Evolutionary conservation across 2,329 filamentous ascomycete genomes (phyloP).

Genomic region (Coniochaeta sp.): DNA sequence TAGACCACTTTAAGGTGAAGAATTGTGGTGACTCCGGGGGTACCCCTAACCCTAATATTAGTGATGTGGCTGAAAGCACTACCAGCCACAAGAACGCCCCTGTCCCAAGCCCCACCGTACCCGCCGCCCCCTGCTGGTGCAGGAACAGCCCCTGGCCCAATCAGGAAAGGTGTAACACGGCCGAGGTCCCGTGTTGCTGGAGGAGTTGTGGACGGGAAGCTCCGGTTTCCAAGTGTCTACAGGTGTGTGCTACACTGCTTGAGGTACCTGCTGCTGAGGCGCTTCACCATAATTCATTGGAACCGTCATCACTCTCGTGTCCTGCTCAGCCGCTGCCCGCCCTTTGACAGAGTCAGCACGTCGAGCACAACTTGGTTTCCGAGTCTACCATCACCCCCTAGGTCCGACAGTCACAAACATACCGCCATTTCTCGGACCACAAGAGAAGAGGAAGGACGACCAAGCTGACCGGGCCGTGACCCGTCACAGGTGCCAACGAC

Average conservation of each 20-base stretch:
- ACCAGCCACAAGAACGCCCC: neutral
- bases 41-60: too few relatives aligned
- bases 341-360: neutral
- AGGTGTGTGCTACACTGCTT: too few relatives aligned
- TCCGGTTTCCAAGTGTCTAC: too few relatives aligned
- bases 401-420: neutral
- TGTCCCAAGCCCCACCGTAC: neutral
- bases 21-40: too few relatives aligned
- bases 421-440: neutral
- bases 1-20: too few relatives aligned
- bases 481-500: neutral
- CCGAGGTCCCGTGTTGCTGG: constrained; percentile 1
- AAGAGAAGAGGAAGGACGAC: neutral
- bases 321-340: neutral
- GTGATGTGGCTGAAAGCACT: neutral
- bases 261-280: neutral
- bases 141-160: neutral
- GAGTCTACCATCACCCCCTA: neutral
- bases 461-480: neutral
- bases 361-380: neutral
- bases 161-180: neutral
- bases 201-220: neutral
- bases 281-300: neutral
- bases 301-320: neutral
- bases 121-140: neutral